These are phyloP conservation scores for Sporormia fimetaria DNA, from an alignment of 495 filamentous ascomycete genomes.

Conservation along the genomic window DNA sequence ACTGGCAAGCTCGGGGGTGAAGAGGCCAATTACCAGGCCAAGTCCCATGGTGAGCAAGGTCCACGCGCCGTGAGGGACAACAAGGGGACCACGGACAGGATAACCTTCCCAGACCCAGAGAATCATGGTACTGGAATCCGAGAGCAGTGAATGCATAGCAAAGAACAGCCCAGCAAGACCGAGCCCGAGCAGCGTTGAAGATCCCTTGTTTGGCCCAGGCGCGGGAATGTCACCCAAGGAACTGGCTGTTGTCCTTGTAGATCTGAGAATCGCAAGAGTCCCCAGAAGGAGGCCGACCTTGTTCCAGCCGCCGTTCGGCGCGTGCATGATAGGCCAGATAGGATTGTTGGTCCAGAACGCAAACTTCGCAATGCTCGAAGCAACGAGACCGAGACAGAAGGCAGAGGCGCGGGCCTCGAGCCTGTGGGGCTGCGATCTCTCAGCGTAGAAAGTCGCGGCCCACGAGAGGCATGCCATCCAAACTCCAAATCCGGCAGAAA, in stretches of 20 bases:
- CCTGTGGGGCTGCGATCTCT: conserved; percentile 57
- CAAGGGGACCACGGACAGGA: conserved; percentile 78
- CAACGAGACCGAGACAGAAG: conserved; percentile 70
- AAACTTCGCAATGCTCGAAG: conserved; percentile 84
- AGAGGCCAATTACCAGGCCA: conserved; percentile 70
- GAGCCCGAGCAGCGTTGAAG: conserved; percentile 57
- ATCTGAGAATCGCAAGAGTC: conserved; percentile 53
- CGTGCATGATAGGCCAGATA: conserved; percentile 89
- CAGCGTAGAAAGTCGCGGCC: conserved; percentile 67
- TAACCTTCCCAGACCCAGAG: conserved; percentile 99
- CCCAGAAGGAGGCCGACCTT: conserved; percentile 68
- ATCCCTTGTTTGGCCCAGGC: conserved; percentile 43
- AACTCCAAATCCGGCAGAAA: conserved; percentile 68
- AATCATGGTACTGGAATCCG: conserved; percentile 98
- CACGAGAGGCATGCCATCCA: conserved; percentile 67
- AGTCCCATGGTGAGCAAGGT: conserved; percentile 78
- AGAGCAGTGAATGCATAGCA: conserved; percentile 82
- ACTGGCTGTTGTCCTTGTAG: conserved; percentile 29
- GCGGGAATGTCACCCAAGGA: conserved; percentile 20
- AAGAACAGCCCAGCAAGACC: conserved; percentile 81
- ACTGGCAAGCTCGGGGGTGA: conserved; percentile 53
- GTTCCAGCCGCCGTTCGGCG: conserved; percentile 84
- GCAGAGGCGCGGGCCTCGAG: conserved; percentile 73
- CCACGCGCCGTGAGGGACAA: conserved; percentile 74
- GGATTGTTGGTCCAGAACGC: conserved; percentile 95